Evolutionary conservation across 192 early-diverging fungal genomes (phyloP).

Genomic region (Helicostylum pulchrum): DNA sequence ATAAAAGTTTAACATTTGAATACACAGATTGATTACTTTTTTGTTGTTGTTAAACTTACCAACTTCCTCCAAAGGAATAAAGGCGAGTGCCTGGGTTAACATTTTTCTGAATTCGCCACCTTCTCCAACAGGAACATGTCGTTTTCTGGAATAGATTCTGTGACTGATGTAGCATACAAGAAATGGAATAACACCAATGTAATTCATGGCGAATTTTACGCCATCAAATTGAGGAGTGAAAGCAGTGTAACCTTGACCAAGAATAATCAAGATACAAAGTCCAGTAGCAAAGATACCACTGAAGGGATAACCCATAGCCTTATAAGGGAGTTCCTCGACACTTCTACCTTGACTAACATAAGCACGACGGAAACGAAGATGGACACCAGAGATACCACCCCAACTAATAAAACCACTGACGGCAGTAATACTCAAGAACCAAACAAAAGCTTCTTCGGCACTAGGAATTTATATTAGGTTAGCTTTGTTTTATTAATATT

Average conservation of each 20-base stretch:
- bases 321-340: constrained; percentile 62
- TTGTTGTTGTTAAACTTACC: constrained; percentile 36
- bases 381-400: constrained; percentile 72
- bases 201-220: constrained; percentile 53
- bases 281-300: constrained; percentile 61
- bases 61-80: constrained; percentile 42
- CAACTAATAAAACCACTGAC: constrained; percentile 81
- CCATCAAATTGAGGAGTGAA: constrained; percentile 53
- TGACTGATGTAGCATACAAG: constrained; percentile 55
- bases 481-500: too few species aligned
- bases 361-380: constrained; percentile 79
- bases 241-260: constrained; percentile 59
- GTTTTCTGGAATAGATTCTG: constrained; percentile 47
- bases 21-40: neutral
- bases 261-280: constrained; percentile 55
- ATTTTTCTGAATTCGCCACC: too few species aligned
- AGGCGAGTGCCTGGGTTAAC: too few species aligned
- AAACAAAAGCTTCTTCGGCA: constrained; percentile 50
- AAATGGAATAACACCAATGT: constrained; percentile 60
- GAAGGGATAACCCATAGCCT: constrained; percentile 63
- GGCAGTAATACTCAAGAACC: constrained; percentile 58
- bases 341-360: constrained; percentile 64
- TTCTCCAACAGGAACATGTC: constrained; percentile 55
- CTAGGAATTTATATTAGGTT: constrained; percentile 13
- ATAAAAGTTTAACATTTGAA: neutral